A percentile compares a stretch with the other conserved stretches of the same genome.
phyloP scores from a whole-genome alignment of 257 asterid species.

The Galeopsis tetrahit region DNA sequence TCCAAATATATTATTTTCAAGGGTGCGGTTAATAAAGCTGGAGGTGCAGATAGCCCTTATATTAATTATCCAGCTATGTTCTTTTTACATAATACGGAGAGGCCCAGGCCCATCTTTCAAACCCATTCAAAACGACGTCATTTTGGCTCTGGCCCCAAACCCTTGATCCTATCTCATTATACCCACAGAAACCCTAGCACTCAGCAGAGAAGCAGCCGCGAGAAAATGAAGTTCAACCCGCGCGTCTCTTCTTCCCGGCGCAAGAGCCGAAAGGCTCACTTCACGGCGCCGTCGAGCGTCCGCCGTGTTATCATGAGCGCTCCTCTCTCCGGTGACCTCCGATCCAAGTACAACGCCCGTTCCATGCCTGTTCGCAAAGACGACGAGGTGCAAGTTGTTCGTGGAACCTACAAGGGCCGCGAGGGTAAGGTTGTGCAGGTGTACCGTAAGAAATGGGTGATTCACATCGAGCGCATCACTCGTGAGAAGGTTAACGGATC shows the following conservation, averaged over 20 bases:
- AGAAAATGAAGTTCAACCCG: slow-evolving; percentile 73
- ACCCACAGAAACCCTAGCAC: slow-evolving; percentile 36
- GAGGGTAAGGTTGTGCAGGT: slow-evolving; percentile 73
- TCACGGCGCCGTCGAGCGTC: slow-evolving; percentile 76
- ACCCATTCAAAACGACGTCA: slow-evolving; percentile 6
- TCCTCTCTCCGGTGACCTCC: slow-evolving; percentile 62
- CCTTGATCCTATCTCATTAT: not conserved
- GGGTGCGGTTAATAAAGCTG: too few species aligned
- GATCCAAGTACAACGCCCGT: slow-evolving; percentile 69
- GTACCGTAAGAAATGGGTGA: slow-evolving; percentile 79
- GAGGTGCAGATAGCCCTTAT: too few species aligned
- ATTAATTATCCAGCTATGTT: too few species aligned
- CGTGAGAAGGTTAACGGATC: slow-evolving; percentile 81
- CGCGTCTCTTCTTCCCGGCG: slow-evolving; percentile 75
- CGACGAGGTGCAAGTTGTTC: slow-evolving; percentile 79
- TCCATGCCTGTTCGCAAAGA: slow-evolving; percentile 80
- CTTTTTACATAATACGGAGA: not conserved
- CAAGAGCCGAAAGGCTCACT: slow-evolving; percentile 78
- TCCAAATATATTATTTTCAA: too few species aligned
- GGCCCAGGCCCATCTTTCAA: slow-evolving; percentile 4
- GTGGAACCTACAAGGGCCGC: slow-evolving; percentile 78
- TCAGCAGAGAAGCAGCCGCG: not conserved
- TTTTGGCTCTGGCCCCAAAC: not conserved
- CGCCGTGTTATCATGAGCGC: slow-evolving; percentile 79
- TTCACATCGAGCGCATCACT: slow-evolving; percentile 74